Evolutionary conservation across 805 yeast genomes (phyloP).

Genomic region (Ogataea ramenticola): DNA sequence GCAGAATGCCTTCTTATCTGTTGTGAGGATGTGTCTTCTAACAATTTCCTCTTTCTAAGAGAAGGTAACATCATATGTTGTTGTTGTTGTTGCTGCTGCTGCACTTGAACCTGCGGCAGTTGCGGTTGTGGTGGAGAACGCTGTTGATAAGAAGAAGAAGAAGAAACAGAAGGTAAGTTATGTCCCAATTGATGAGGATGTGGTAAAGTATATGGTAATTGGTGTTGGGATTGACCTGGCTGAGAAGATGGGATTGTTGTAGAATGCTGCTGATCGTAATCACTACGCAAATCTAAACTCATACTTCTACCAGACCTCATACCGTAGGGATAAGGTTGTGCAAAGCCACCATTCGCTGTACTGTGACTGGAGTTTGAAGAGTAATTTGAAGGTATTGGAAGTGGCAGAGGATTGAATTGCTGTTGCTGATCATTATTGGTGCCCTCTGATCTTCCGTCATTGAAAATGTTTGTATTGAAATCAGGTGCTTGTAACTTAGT

Average conservation of each 20-base stretch:
- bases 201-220: conserved; percentile 1
- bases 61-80: conserved; percentile 5
- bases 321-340: conserved; percentile 1
- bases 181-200: neutral
- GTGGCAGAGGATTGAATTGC: conserved; percentile 8
- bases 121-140: conserved; percentile 2
- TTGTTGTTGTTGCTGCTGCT: neutral
- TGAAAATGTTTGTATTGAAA: conserved; percentile 11
- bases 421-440: neutral
- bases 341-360: neutral
- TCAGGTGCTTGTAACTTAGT: conserved; percentile 11
- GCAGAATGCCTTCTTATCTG: conserved; percentile 26
- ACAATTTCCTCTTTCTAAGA: conserved; percentile 18
- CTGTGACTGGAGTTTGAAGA: conserved; percentile 1
- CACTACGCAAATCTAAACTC: conserved; percentile 15
- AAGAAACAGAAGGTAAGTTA: neutral
- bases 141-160: neutral
- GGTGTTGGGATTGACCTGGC: neutral
- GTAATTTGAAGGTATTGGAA: conserved; percentile 1
- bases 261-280: neutral
- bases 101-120: conserved; percentile 1
- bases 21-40: conserved; percentile 13
- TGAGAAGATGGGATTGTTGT: neutral
- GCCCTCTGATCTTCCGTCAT: neutral
- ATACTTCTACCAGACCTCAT: conserved; percentile 15